Base-by-base conservation (phyloP, 1,284 basidiomycete species). In the Sporisorium sorghi region DNA sequence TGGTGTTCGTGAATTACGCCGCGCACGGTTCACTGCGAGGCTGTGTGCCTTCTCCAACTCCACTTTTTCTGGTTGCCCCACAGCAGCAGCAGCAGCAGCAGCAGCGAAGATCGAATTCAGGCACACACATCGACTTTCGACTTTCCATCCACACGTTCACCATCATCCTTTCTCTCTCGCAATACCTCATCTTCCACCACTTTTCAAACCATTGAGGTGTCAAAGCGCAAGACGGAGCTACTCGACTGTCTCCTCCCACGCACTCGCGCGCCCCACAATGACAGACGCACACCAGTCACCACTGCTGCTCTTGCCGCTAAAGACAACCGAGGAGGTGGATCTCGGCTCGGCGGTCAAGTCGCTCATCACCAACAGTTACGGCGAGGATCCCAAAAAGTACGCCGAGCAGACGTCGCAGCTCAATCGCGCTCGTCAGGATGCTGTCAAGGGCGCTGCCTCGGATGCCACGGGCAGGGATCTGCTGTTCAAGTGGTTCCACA, bases 401-500 rank as follows among this genome's bases (percentile, higher is more conserved):
- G 86, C 90, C 0, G 87, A 91, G 26, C 95, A 98, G 84, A 93
- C 91, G 80, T 88, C 90, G 10, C 87, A 90, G 1, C 89, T 99
- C 17, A 92, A 95, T 82, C 88, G 95, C 43, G 94, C 93, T 85
- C 87, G 96, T 43, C 94, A 97, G 85, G 97, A 99, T 86, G 96
- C 96, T 0, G 92, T 97, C 8, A 89, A 91, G 76, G 95, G 94
- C n/a, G 94, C 95, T 21, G 95, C 95, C 0, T 97, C 93, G 30
- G 80, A 80, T 58, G 62, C 70, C 1, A 80, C 75, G 15, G 79
- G 76, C 21, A 89, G 96, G 46, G 97, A 99, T 86, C 87, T 99
- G 24, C 88, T 99, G 49, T 98, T 96, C 90, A 98, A 97, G 86
- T 99, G 99, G 88, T 99, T 99, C 87, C 96, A 97, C 44, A 96